Conservation (phyloP, 768 basidiomycete genomes). For the Hemileccinum rubropunctum region DNA sequence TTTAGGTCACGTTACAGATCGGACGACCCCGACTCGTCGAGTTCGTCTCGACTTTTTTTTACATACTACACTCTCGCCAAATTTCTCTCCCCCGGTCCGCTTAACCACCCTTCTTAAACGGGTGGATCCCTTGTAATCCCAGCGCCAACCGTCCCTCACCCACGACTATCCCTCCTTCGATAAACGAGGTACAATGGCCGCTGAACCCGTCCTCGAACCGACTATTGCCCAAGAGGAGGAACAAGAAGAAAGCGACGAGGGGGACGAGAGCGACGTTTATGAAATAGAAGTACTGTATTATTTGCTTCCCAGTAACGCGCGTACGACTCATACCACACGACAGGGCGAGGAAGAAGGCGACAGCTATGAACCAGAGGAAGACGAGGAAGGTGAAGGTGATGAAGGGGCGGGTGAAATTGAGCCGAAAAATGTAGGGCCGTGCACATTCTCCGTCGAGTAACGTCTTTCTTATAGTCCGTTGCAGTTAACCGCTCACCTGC, state of each 20-base stretch:
- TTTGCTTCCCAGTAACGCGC: not conserved
- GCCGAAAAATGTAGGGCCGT: conserved; percentile 12
- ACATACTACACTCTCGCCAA: not conserved
- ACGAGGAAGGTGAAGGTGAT: conserved; percentile 20
- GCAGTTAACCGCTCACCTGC: conserved; percentile 25
- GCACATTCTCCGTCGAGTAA: not conserved
- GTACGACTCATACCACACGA: not conserved
- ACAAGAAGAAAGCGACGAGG: conserved; percentile 11
- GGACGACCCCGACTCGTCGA: no score
- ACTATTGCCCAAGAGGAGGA: not conserved
- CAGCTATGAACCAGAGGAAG: conserved; percentile 7
- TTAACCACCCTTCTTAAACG: conserved; percentile 12
- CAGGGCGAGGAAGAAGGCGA: conserved; percentile 22
- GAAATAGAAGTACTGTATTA: conserved; percentile 20
- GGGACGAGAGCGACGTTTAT: conserved; percentile 30
- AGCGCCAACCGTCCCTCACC: conserved; percentile 7
- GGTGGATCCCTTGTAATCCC: not conserved
- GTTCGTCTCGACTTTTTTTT: not conserved
- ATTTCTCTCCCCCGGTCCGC: conserved; percentile 10
- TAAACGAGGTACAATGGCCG: conserved; percentile 18
- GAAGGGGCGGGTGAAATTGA: not conserved
- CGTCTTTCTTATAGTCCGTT: conserved; percentile 3
- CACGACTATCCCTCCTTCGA: not conserved
- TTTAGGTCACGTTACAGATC: conserved; percentile 4
- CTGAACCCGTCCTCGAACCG: conserved; percentile 18